Conservation (phyloP, 106 monocot genomes). For the Dioscorea dumetorum region DNA sequence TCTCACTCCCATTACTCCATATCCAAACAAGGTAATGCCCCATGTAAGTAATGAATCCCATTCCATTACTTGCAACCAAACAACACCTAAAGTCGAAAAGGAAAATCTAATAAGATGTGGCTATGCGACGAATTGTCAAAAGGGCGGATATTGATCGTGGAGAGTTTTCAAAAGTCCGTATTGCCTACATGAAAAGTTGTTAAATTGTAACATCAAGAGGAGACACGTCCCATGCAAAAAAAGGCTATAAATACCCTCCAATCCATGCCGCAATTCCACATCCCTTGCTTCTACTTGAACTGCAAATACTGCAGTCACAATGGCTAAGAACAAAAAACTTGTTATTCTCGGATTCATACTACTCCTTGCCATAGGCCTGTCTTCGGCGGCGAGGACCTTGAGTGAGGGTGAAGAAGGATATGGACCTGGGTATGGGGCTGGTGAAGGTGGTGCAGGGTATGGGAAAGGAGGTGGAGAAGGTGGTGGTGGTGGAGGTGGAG, state of each 20-base stretch:
- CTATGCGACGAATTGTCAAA: not conserved
- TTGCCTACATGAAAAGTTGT: not conserved
- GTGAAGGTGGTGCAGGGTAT: too few relatives aligned
- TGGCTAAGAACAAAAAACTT: not conserved
- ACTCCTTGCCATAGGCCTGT: not conserved
- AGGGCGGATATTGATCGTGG: not conserved
- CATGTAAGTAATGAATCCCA: too few relatives aligned
- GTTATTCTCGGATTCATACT: not conserved
- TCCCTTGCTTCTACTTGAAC: not conserved
- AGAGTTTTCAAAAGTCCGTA: not conserved
- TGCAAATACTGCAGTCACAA: not conserved
- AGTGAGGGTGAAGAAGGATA: not conserved
- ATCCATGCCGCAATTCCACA: not conserved
- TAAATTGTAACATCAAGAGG: too few relatives aligned
- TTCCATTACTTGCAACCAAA: too few relatives aligned
- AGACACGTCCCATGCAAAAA: not conserved
- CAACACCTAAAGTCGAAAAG: too few relatives aligned
- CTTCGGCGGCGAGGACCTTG: constrained; percentile 6
- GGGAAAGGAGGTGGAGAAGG: too few relatives aligned
- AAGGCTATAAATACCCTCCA: not conserved
- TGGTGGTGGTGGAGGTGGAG: not conserved
- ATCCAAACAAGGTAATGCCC: too few relatives aligned
- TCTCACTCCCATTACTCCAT: too few relatives aligned
- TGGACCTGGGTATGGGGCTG: not conserved
- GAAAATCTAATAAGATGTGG: too few relatives aligned